These are phyloP conservation scores for Cutaneotrichosporon mucoides DNA, from an alignment of 1,284 basidiomycete genomes.

Conservation along the genomic window DNA sequence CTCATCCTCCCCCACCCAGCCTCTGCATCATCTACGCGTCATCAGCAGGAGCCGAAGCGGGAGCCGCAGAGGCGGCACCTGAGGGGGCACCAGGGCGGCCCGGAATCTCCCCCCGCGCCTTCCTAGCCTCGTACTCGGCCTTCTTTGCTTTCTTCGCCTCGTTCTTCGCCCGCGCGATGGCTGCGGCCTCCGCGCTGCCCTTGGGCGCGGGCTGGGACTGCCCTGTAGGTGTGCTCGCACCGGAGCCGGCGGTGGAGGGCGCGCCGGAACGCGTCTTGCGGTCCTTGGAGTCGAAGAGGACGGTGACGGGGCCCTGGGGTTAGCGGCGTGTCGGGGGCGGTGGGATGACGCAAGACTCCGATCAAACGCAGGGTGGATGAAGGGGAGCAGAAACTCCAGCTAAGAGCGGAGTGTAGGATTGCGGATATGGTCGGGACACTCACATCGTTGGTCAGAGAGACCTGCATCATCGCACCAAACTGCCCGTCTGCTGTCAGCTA, in stretches of 20 bases:
- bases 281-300: conserved; percentile 60
- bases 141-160: conserved; percentile 18
- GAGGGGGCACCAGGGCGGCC: neutral
- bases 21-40: neutral
- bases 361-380: too few relatives aligned
- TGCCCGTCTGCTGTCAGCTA: conserved; percentile 53
- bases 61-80: neutral
- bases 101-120: conserved; percentile 11
- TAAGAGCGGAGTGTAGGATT: too few relatives aligned
- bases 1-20: too few relatives aligned
- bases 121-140: conserved; percentile 11
- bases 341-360: too few relatives aligned
- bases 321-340: neutral
- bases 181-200: conserved; percentile 4
- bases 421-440: conserved; percentile 18
- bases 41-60: neutral
- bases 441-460: conserved; percentile 78
- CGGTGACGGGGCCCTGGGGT: conserved; percentile 70
- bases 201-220: conserved; percentile 7
- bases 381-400: too few relatives aligned
- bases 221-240: conserved; percentile 12
- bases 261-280: conserved; percentile 4
- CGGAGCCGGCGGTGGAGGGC: neutral
- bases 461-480: conserved; percentile 92
- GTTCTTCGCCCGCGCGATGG: conserved; percentile 14